phyloP scores from a whole-genome alignment of 768 basidiomycete genomes.

The Heimioporus sp. region DNA sequence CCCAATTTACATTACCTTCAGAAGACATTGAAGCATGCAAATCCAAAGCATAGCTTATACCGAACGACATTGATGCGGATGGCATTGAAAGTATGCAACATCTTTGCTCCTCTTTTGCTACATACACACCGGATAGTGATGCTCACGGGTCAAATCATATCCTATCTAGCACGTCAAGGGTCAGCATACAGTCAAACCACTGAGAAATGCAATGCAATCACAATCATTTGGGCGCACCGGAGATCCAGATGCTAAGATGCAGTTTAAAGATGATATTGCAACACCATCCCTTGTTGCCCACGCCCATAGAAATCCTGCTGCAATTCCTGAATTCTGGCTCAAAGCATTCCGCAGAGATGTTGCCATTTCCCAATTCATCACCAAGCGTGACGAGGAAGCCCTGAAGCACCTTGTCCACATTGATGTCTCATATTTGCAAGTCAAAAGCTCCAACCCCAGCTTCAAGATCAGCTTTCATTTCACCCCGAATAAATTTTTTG shows the following conservation, averaged over 20 bases:
- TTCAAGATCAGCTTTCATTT: slow-evolving; percentile 91
- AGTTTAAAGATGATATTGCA: slow-evolving; percentile 64
- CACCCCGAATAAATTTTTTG: slow-evolving; percentile 81
- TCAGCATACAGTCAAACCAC: too few species aligned
- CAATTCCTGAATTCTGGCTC: slow-evolving; percentile 96
- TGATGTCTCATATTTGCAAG: slow-evolving; percentile 69
- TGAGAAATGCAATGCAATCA: too few species aligned
- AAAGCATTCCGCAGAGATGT: slow-evolving; percentile 92
- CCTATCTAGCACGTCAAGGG: too few species aligned
- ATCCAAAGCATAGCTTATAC: too few species aligned
- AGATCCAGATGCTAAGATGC: slow-evolving; percentile 82
- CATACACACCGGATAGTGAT: too few species aligned
- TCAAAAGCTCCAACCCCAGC: slow-evolving; percentile 68
- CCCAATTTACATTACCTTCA: too few species aligned
- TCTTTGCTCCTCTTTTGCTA: too few species aligned
- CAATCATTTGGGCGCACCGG: slow-evolving; percentile 69
- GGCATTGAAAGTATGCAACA: too few species aligned
- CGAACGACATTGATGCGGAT: too few species aligned
- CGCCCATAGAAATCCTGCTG: slow-evolving; percentile 36
- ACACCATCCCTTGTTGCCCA: slow-evolving; percentile 61
- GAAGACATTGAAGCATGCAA: too few species aligned
- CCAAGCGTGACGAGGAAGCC: slow-evolving; percentile 86
- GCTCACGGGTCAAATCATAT: too few species aligned
- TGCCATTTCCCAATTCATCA: slow-evolving; percentile 84
- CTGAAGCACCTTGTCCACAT: slow-evolving; percentile 84